Evolutionary conservation across 1,284 basidiomycete genomes (phyloP).

Genomic region (Pterulicium gracile): DNA sequence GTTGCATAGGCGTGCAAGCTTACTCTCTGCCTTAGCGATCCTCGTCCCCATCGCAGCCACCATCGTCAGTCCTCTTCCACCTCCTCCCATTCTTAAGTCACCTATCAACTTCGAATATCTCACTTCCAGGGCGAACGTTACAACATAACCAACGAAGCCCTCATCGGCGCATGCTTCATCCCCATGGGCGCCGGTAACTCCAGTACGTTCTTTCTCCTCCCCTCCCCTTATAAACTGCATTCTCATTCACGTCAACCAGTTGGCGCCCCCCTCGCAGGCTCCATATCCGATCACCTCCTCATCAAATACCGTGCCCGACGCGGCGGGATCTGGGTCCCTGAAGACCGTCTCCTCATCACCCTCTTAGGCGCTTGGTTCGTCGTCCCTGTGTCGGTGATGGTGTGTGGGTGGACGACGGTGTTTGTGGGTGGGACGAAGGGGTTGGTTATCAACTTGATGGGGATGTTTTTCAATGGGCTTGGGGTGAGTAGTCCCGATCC

Average conservation of each 20-base stretch:
- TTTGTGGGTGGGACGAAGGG: background rate
- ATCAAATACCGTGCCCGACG: background rate
- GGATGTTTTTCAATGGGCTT: background rate
- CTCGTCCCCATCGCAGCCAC: too few species aligned
- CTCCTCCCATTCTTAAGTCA: too few species aligned
- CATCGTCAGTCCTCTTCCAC: slow-evolving; percentile 21
- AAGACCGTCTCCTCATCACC: background rate
- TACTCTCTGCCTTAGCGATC: background rate
- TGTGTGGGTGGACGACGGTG: background rate
- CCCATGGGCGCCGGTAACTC: background rate
- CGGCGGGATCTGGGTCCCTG: background rate
- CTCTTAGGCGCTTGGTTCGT: background rate
- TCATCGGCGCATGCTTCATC: background rate
- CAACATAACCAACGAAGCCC: background rate
- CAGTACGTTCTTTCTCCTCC: background rate
- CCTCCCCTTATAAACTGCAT: background rate
- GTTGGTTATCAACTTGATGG: background rate
- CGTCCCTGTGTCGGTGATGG: background rate
- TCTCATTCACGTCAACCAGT: background rate
- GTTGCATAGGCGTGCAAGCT: too few species aligned
- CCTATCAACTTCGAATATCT: too few species aligned
- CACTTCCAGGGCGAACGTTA: slow-evolving; percentile 6
- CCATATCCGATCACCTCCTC: background rate
- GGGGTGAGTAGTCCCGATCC: too few species aligned
- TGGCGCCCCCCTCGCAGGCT: background rate